Evolutionary conservation across 345 rosid species (phyloP), one percentile per base, ranked within the genome.

Genomic region (Draba incana): DNA sequence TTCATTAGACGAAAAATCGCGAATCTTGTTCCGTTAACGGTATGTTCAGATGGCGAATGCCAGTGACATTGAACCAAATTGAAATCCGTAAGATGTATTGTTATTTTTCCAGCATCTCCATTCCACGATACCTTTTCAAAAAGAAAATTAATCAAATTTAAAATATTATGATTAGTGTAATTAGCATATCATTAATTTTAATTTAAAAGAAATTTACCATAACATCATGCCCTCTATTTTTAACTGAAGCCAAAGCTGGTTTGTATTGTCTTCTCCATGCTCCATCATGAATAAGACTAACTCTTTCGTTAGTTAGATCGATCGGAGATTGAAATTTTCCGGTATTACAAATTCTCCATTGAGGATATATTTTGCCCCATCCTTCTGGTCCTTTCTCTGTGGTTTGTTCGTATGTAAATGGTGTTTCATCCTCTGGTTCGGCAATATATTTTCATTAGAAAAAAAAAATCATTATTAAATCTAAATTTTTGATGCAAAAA

Each of bases 11-110:
- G 2, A 1, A 15, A 39, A 20, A 48, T 35, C 20, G 28, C 45
- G 3, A 2, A 83, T 96, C 86, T 83, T 38, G 82, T 38, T 48
- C 88, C 87, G 55, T 87, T 74, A 60, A 89, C 20, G 5, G 81
- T 77, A 48, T 92, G 93, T 64, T 88, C 92, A 5, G 93, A 79
- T 0, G 93, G 89, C 6, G 86, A 53, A 73, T 86, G 96, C 94
- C 92, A 89, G 50, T 89, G 94, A 10, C 83, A 81, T 13, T 87
- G 90, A 6, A 49, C 4, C 49, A 87, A 58, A 3, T 74, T 77
- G 78, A 75, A 88, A 23, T 43, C 25, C 5, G 86, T 85, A 30
- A 75, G 77, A 24, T 82, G 77, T 11, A 91, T 76, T 28, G n/a
- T 75, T 42, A 88, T 62, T 24, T 80, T 56, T 25, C 97, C 93